phyloP scores from a whole-genome alignment of 2,329 filamentous ascomycete species.

The Capronia epimyces region DNA sequence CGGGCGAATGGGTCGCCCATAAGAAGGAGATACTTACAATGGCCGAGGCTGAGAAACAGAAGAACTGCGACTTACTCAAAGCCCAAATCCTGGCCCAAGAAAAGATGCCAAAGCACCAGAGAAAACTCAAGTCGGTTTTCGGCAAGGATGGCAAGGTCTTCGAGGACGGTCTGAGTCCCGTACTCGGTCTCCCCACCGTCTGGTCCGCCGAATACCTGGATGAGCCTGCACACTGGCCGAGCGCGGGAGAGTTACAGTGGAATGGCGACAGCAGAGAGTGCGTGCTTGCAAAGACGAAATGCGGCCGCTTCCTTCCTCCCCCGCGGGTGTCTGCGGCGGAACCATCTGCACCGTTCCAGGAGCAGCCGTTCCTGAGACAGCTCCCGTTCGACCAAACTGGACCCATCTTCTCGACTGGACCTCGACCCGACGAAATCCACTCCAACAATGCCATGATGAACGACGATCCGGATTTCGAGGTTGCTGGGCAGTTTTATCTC shows the following conservation, averaged over 20 bases:
- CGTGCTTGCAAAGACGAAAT: constrained; percentile 14
- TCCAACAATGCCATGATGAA: constrained; percentile 16
- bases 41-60: constrained; percentile 10
- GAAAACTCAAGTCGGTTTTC: constrained; percentile 19
- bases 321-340: constrained; percentile 13
- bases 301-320: constrained; percentile 17
- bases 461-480: constrained; percentile 18
- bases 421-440: constrained; percentile 15
- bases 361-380: constrained; percentile 9
- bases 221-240: constrained; percentile 16
- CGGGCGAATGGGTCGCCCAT: constrained; percentile 15
- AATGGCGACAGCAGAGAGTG: constrained; percentile 19
- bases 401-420: constrained; percentile 15
- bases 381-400: constrained; percentile 16
- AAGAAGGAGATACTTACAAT: constrained; percentile 16
- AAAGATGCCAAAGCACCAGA: constrained; percentile 15
- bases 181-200: constrained; percentile 17
- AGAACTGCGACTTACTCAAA: constrained; percentile 15
- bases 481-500: constrained; percentile 7
- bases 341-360: constrained; percentile 9
- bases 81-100: constrained; percentile 13
- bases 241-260: constrained; percentile 15
- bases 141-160: constrained; percentile 20
- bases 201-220: constrained; percentile 17
- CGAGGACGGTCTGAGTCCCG: constrained; percentile 17